Evolutionary conservation across 2,329 filamentous ascomycete genomes (phyloP).

Genomic region (Lasiodiplodia hormozganensis): DNA sequence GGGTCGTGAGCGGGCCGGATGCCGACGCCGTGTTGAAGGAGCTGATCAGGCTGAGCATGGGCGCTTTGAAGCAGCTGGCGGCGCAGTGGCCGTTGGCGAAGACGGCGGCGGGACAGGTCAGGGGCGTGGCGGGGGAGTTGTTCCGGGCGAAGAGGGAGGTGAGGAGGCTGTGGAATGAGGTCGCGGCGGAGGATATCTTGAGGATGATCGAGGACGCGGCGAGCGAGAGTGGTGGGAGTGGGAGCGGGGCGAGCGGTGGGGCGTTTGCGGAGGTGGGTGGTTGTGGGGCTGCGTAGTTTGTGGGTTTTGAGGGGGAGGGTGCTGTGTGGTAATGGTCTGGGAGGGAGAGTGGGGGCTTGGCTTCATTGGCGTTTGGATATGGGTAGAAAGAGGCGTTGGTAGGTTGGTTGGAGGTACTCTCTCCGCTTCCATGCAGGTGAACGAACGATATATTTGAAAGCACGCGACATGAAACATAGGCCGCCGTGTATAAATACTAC

Average conservation of each 20-base stretch:
- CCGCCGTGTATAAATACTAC: background rate
- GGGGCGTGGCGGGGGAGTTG: conserved; percentile 79
- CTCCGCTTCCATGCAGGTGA: background rate
- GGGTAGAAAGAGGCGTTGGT: background rate
- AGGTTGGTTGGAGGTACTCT: background rate
- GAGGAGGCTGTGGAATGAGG: conserved; percentile 32
- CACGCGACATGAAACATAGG: background rate
- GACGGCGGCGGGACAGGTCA: conserved; percentile 74
- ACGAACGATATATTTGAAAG: background rate
- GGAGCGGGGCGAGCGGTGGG: background rate
- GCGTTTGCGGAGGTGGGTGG: background rate
- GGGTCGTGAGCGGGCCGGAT: background rate
- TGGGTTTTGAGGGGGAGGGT: background rate
- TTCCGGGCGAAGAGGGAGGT: conserved; percentile 52
- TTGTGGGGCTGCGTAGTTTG: background rate
- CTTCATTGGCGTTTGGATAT: background rate
- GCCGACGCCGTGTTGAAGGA: conserved; percentile 57
- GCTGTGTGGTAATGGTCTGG: background rate
- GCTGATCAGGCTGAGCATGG: conserved; percentile 79
- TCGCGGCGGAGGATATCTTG: conserved; percentile 21
- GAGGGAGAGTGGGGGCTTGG: background rate
- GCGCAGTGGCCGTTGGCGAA: conserved; percentile 76
- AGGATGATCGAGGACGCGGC: conserved; percentile 29
- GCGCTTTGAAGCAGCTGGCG: conserved; percentile 72
- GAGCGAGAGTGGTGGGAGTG: conserved; percentile 2